Evolutionary conservation across 1,139 yeast species (phyloP).

Genomic region (Arxiozyma bovina): DNA sequence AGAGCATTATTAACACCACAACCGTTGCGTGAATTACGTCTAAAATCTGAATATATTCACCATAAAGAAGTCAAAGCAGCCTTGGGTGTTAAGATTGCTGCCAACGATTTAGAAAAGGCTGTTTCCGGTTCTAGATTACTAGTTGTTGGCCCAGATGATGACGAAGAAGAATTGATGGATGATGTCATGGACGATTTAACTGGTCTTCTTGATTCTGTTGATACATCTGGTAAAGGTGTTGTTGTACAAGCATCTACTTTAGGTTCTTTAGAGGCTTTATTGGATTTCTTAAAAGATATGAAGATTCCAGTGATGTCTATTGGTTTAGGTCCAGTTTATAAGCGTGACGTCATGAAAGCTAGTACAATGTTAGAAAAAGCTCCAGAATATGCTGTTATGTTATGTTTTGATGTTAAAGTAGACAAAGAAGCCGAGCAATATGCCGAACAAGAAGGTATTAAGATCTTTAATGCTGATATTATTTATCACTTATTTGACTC

Average conservation of each 20-base stretch:
- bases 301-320: slow-evolving; percentile 98
- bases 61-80: slow-evolving; percentile 98
- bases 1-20: slow-evolving; percentile 97
- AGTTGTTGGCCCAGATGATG: slow-evolving; percentile 95
- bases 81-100: slow-evolving; percentile 96
- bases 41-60: slow-evolving; percentile 89
- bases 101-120: slow-evolving; percentile 94
- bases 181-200: slow-evolving; percentile 98
- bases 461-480: slow-evolving; percentile 89
- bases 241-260: slow-evolving; percentile 97
- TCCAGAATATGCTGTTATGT: slow-evolving; percentile 90
- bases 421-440: slow-evolving; percentile 98
- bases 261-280: slow-evolving; percentile 93
- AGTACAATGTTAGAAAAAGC: slow-evolving; percentile 95
- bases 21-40: slow-evolving; percentile 90
- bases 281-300: slow-evolving; percentile 96
- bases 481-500: slow-evolving; percentile 94
- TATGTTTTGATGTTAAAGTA: slow-evolving; percentile 93
- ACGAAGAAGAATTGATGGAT: slow-evolving; percentile 94
- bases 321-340: slow-evolving; percentile 94
- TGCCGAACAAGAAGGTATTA: slow-evolving; percentile 86
- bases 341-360: slow-evolving; percentile 97
- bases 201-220: slow-evolving; percentile 89
- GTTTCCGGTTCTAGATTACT: slow-evolving; percentile 96
- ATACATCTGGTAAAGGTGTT: slow-evolving; percentile 90